Base-by-base conservation (phyloP, 176 grass and related monocot genomes). In the Zoysia pacifica region DNA sequence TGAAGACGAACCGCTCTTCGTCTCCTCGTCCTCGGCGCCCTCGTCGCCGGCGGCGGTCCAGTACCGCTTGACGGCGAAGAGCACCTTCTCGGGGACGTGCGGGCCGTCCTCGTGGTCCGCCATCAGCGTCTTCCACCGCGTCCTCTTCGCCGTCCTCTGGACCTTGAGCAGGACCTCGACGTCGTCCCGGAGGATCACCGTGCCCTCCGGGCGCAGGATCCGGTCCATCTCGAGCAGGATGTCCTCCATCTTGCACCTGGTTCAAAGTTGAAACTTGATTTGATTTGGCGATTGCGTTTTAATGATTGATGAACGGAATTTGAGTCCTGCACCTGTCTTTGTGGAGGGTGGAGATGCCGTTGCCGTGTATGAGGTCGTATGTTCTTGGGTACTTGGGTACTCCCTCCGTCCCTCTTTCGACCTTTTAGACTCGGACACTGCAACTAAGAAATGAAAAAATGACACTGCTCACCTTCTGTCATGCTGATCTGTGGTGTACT, bases 171-270 rank as follows among this genome's bases (percentile, higher is more conserved):
- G 70, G 41, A 97, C 18, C 9, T 93, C 86, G 10, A 94, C 80
- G 16, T 94, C 73, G 12, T 97, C 95, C 2, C 90, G 90, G 74
- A 97, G 51, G 70, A 97, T 97, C n/a, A 94, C 86, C 4, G 89
- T 89, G 16, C 90, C 91, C 74, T 97, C 95, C 0, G 95, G 92
- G 6, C 92, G 80, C 39, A 97, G 67, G 5, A 97, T 94, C 11
- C 95, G 83, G 36, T 97, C 95, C 92, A 97, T 93, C 50, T 94
- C 95, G 5, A 97, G 79, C 60, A 94, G 63, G 53, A 97, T 94
- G 72, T 97, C 95, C 74, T 97, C 95, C 92, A 97, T 93, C 61
- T 91, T 94, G 81, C 95, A 97, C 72, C 95, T 94, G 51, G 28
- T 79, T 53, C 75, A 16, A 41, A 36, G 18, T 73, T 43, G 18